Conservation (phyloP, 164 flowering plant species). For the Piper longum region DNA sequence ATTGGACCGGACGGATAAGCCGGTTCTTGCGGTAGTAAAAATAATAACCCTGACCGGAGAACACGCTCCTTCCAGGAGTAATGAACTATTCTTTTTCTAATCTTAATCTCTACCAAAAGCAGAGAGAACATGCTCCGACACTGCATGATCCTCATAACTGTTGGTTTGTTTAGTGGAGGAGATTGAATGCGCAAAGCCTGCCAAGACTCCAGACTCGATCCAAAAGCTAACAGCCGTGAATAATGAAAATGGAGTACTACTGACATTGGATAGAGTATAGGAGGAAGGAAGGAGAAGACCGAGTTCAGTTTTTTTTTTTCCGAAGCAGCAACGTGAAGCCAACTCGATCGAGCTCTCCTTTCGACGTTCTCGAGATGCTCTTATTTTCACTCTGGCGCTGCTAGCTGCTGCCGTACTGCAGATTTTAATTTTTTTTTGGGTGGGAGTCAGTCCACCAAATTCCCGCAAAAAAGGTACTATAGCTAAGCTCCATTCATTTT, state of each 20-base stretch:
- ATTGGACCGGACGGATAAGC: no score
- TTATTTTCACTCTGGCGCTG: background rate
- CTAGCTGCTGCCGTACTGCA: background rate
- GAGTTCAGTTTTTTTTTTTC: background rate
- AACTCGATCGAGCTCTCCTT: constrained; percentile 7
- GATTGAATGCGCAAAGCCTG: background rate
- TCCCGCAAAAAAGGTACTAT: no score
- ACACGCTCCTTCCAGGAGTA: no score
- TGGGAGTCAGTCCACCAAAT: background rate
- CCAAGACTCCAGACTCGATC: background rate
- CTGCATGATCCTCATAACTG: background rate
- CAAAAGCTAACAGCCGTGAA: background rate
- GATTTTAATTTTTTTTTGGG: background rate
- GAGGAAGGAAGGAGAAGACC: background rate
- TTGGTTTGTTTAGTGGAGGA: background rate
- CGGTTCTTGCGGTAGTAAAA: no score
- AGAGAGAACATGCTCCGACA: background rate
- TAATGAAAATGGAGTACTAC: no score
- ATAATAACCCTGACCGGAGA: no score
- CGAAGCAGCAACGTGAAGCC: constrained; percentile 11
- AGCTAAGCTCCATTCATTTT: no score
- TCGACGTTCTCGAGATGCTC: constrained; percentile 10
- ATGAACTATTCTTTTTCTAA: background rate
- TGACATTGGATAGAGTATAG: background rate
- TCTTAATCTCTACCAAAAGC: background rate